These are phyloP conservation scores for Neurospora intermedia DNA, from an alignment of 495 filamentous ascomycete genomes.

Conservation along the genomic window DNA sequence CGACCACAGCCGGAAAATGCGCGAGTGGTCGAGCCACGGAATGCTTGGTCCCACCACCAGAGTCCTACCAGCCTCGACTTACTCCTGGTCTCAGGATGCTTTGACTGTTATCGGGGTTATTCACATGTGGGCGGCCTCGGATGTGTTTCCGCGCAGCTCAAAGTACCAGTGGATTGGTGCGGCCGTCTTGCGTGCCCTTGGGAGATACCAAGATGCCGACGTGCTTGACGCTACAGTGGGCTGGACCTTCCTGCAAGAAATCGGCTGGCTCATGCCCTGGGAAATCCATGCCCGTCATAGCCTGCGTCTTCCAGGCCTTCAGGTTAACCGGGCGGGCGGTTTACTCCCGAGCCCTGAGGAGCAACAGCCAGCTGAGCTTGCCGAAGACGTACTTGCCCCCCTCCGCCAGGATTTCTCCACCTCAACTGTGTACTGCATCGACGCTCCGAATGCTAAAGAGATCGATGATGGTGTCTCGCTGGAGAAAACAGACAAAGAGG, in stretches of 20 bases:
- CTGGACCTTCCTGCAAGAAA: conserved; percentile 70
- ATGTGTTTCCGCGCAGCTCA: conserved; percentile 35
- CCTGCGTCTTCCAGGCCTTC: conserved; percentile 42
- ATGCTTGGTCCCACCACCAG: conserved; percentile 35
- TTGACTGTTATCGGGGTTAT: conserved; percentile 57
- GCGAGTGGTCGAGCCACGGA: conserved; percentile 48
- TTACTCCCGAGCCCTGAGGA: conserved; percentile 25
- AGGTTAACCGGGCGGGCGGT: conserved; percentile 32
- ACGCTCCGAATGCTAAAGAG: conserved; percentile 57
- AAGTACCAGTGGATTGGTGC: conserved; percentile 52
- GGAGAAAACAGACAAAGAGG: conserved; percentile 45
- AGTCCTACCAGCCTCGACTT: conserved; percentile 5
- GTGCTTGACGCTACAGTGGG: conserved; percentile 44
- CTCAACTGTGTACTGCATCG: conserved; percentile 73
- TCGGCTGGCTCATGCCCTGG: conserved; percentile 74
- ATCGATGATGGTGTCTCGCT: conserved; percentile 87
- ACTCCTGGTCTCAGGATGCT: conserved; percentile 37
- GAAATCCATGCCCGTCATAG: conserved; percentile 59
- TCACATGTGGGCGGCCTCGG: conserved; percentile 52
- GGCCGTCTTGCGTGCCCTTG: conserved; percentile 59
- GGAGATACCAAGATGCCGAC: conserved; percentile 51
- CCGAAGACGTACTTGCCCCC: conserved; percentile 36
- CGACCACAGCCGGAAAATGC: conserved; percentile 49
- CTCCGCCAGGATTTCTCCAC: conserved; percentile 63
- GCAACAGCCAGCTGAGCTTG: conserved; percentile 13